Base-by-base conservation (phyloP, 495 filamentous ascomycete genomes). In the Bombardia bombarda region DNA sequence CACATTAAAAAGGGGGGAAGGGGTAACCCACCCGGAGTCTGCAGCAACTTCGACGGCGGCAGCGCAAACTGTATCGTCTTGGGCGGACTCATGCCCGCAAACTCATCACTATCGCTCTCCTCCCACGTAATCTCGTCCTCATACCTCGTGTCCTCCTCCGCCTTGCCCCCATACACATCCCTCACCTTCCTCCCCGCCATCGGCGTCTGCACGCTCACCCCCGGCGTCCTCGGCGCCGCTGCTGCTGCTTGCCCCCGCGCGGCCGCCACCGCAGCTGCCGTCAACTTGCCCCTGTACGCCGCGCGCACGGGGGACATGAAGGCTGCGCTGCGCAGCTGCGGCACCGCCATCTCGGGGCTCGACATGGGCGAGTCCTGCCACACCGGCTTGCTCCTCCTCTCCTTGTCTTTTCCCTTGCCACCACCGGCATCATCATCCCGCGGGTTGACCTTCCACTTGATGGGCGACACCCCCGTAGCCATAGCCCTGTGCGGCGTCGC, bases 51-150 rank as follows among this genome's bases (percentile, higher is more conserved):
- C 37, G 81, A 84, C 55, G 87, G 84, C 43, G 90, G 90, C 44
- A 99, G 70, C 53, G 87, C 84, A 57, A 99, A 99, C 56, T 95
- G 89, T 61, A 99, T 95, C 20, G 92, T 99, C 66, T 95, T 95
- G 0, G 92, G 92, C 26, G 93, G 92, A 54, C 87, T 94, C 51
- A 88, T 78, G 0, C 79, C 86, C 2, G 73, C 73, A 31, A 79
- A 77, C 2, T 76, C 77, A 34, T 78, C 78, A 31, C 80, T 70
- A 38, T 75, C 70, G 43, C 78, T 84, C 24, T 64, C 16, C 76
- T 73, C 56, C 38, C 51, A 57, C 42, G 62, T 73, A 7, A 62
- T 63, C 10, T 47, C 43, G 16, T 45, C 58, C 22, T 52, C 46
- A 9, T 36, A 33, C 20, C 39, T 36, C 9, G 22, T 28, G 2